Evolutionary conservation across 306 rosid species (phyloP).

Genomic region (Carpinus fangiana): DNA sequence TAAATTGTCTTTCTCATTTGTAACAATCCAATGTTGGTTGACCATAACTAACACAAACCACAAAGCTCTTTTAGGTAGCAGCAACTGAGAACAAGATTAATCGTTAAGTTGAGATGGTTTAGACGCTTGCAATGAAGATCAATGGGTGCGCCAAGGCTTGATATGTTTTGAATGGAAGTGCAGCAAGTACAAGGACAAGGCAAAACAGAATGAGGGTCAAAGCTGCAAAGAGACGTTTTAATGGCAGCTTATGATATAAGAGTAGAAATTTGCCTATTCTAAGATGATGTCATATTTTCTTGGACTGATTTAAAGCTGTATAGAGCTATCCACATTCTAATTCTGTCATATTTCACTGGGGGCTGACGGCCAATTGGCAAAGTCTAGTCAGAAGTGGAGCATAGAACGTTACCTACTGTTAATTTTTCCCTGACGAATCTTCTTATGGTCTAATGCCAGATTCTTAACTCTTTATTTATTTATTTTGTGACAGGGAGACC

Average conservation of each 20-base stretch:
- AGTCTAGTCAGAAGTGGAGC: not conserved
- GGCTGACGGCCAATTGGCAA: not conserved
- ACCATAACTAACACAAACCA: not conserved
- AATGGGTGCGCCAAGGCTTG: not conserved
- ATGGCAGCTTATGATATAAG: not conserved
- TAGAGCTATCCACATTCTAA: not conserved
- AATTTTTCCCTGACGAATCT: not conserved
- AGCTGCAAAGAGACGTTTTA: not conserved
- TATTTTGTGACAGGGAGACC: conserved; percentile 54
- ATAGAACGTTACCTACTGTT: not conserved
- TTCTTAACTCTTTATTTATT: not conserved
- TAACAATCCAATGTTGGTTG: not conserved
- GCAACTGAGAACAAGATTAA: not conserved
- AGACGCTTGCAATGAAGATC: not conserved
- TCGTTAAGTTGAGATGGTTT: not conserved
- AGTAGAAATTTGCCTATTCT: not conserved
- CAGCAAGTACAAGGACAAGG: not conserved
- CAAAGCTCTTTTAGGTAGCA: not conserved
- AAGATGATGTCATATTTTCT: not conserved
- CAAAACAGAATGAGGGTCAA: not conserved
- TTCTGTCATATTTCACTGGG: not conserved
- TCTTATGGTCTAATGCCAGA: not conserved
- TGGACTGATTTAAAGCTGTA: not conserved
- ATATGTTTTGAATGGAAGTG: not conserved
- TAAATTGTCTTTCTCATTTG: not conserved